A percentile compares a stretch with the other conserved stretches of the same genome.
Evolutionary conservation across 1,284 basidiomycete species (phyloP).

Genomic region (Coniophora puteana): DNA sequence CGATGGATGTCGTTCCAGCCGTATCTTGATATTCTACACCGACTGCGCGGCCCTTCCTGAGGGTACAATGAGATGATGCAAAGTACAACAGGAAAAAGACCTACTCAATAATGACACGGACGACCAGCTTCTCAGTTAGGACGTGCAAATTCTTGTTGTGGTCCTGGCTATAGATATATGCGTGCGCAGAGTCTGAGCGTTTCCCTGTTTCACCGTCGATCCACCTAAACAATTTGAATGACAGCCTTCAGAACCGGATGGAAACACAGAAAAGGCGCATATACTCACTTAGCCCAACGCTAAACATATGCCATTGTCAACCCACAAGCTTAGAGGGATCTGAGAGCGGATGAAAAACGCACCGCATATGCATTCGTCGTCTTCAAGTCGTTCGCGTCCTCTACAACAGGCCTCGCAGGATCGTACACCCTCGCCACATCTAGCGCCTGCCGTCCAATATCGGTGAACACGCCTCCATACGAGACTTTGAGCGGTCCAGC

Average conservation of each 20-base stretch:
- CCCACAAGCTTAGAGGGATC: too few relatives aligned
- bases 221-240: conserved; percentile 33
- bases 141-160: conserved; percentile 40
- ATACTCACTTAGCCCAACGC: conserved; percentile 37
- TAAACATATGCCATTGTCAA: conserved; percentile 11
- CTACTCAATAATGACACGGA: conserved; percentile 48
- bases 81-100: too few relatives aligned
- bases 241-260: too few relatives aligned
- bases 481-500: conserved; percentile 53
- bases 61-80: background rate
- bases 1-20: conserved; percentile 19
- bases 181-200: conserved; percentile 55
- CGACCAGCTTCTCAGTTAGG: conserved; percentile 36
- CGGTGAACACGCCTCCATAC: conserved; percentile 30
- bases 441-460: conserved; percentile 44
- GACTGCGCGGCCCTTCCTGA: conserved; percentile 45
- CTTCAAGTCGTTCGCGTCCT: conserved; percentile 43
- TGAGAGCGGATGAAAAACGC: conserved; percentile 14
- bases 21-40: conserved; percentile 55
- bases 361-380: conserved; percentile 43
- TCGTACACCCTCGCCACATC: conserved; percentile 41
- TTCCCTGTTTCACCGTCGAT: conserved; percentile 46
- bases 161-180: conserved; percentile 51
- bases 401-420: conserved; percentile 31
- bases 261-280: background rate